A percentile compares a stretch with the other conserved stretches of the same genome.
Evolutionary conservation across 768 basidiomycete genomes (phyloP).

Genomic region (Trichaptum fuscoviolaceum): DNA sequence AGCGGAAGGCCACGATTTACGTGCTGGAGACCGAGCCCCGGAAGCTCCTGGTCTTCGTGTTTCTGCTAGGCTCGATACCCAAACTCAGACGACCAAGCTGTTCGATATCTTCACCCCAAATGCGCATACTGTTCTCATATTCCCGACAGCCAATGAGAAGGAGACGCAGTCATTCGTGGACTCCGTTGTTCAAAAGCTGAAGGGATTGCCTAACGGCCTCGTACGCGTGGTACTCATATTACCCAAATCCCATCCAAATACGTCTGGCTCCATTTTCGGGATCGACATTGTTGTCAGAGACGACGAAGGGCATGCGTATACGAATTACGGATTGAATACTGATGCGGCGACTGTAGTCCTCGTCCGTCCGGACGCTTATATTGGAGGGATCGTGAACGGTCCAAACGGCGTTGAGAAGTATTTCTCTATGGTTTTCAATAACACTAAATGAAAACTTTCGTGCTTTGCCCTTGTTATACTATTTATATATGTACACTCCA

Average conservation of each 20-base stretch:
- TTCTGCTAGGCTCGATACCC: constrained; percentile 2
- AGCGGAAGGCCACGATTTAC: constrained; percentile 19
- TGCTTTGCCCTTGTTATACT: no score
- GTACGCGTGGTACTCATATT: neutral
- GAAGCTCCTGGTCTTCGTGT: constrained; percentile 32
- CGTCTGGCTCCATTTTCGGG: neutral
- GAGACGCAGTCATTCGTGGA: constrained; percentile 13
- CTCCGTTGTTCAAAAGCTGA: neutral
- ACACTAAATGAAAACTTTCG: neutral
- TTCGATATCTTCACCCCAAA: constrained; percentile 30
- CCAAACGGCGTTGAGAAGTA: constrained; percentile 12
- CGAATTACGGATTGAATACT: constrained; percentile 10
- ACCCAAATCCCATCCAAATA: neutral
- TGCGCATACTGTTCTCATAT: constrained; percentile 40
- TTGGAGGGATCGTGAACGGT: constrained; percentile 12
- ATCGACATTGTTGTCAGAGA: constrained; percentile 5
- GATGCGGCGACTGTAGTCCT: constrained; percentile 9
- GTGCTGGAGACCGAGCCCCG: constrained; percentile 43
- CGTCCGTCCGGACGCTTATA: constrained; percentile 17
- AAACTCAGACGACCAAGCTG: constrained; percentile 19
- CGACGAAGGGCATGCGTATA: constrained; percentile 13
- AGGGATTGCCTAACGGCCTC: neutral
- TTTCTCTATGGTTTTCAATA: constrained; percentile 5
- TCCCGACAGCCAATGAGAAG: constrained; percentile 22
- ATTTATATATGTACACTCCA: no score